Evolutionary conservation across 805 yeast genomes (phyloP).

Genomic region (Saturnispora sanitii): DNA sequence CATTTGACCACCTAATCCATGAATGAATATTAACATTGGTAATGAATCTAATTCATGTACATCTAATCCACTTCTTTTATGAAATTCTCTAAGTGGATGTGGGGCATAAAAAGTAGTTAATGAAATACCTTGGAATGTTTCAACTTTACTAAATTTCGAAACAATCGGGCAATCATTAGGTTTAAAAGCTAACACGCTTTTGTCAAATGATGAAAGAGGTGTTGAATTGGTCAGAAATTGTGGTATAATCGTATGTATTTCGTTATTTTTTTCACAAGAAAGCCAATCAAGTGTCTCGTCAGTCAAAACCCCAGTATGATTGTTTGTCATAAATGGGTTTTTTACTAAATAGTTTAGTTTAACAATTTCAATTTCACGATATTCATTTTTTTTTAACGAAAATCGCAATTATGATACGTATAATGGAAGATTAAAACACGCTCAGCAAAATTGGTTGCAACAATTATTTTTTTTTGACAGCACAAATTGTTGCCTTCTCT

Average conservation of each 20-base stretch:
- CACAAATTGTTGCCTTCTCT: not conserved
- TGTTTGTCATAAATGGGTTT: too few species aligned
- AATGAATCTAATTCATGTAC: slow-evolving; percentile 37
- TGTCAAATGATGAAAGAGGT: slow-evolving; percentile 29
- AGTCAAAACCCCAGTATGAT: not conserved
- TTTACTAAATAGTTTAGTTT: too few species aligned
- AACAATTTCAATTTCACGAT: not conserved
- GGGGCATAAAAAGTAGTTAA: slow-evolving; percentile 37
- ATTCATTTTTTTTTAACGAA: not conserved
- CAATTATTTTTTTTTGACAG: too few species aligned
- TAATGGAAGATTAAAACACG: too few species aligned
- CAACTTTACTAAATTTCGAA: slow-evolving; percentile 37
- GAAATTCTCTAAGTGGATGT: slow-evolving; percentile 37
- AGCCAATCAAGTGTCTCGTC: slow-evolving; percentile 1
- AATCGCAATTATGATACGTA: too few species aligned
- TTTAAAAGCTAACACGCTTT: slow-evolving; percentile 31
- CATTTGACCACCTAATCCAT: slow-evolving; percentile 87
- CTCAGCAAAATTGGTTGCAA: too few species aligned
- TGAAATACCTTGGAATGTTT: slow-evolving; percentile 30
- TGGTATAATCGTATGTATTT: slow-evolving; percentile 4
- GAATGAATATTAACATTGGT: slow-evolving; percentile 61
- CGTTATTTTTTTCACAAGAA: not conserved
- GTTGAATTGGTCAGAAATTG: slow-evolving; percentile 1
- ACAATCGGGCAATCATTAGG: slow-evolving; percentile 48
- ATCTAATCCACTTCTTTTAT: slow-evolving; percentile 23